Conservation (phyloP, 208 protist species). For the Trypanosoma theileri region DNA sequence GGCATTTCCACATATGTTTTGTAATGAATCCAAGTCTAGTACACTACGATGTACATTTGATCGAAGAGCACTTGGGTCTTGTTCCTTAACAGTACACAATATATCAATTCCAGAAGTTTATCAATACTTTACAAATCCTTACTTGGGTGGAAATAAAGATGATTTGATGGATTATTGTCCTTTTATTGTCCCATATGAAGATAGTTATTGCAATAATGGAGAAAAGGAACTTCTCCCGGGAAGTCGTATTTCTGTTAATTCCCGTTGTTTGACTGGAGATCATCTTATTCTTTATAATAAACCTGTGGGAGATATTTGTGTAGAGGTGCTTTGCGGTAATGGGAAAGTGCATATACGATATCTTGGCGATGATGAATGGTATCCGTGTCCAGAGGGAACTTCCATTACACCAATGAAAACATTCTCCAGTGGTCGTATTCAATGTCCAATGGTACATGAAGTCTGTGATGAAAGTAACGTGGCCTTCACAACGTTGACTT, state of each 20-base stretch:
- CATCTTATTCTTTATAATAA: background rate
- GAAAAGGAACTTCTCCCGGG: constrained; percentile 9
- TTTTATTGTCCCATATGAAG: constrained; percentile 23
- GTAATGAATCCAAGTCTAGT: background rate
- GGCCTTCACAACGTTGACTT: background rate
- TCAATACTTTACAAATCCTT: constrained; percentile 35
- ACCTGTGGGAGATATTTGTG: constrained; percentile 28
- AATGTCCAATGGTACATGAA: constrained; percentile 20
- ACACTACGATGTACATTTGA: constrained; percentile 38
- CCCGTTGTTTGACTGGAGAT: constrained; percentile 17
- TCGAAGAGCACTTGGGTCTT: constrained; percentile 29
- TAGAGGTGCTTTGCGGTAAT: constrained; percentile 21
- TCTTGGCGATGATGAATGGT: background rate
- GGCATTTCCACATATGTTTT: constrained; percentile 58
- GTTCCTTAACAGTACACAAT: constrained; percentile 5
- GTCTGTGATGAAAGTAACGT: too few relatives aligned
- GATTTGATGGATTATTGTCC: constrained; percentile 53
- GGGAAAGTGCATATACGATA: constrained; percentile 8
- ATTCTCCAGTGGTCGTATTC: constrained; percentile 5
- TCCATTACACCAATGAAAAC: constrained; percentile 3
- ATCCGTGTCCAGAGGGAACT: constrained; percentile 2
- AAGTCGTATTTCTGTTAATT: constrained; percentile 17
- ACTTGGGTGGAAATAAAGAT: constrained; percentile 14
- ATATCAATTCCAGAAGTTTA: constrained; percentile 17
- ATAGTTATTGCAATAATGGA: constrained; percentile 20